Percentiles rank a stretch among this genome's conserved stretches.
These are phyloP conservation scores for Astrocystis sublimbata DNA, from an alignment of 495 filamentous ascomycete species.

Conservation along the genomic window DNA sequence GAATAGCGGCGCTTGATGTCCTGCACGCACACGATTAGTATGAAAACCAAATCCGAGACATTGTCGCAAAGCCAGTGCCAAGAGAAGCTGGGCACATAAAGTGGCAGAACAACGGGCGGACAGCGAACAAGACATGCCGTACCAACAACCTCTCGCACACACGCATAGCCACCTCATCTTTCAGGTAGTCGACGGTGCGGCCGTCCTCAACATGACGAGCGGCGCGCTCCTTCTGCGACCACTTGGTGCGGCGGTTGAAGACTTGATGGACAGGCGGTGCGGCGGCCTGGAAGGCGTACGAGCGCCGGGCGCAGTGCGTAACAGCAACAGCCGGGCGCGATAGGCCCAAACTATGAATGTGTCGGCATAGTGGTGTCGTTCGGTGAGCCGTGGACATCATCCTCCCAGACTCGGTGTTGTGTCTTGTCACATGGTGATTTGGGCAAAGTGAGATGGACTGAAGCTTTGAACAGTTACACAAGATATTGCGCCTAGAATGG, in stretches of 20 bases:
- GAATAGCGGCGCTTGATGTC: slow-evolving; percentile 89
- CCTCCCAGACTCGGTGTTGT: slow-evolving; percentile 19
- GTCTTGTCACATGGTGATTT: slow-evolving; percentile 14
- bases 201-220: slow-evolving; percentile 69
- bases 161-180: slow-evolving; percentile 84
- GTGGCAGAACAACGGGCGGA: no score
- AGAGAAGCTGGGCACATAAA: background rate
- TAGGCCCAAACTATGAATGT: background rate
- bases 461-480: background rate
- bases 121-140: no score
- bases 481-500: background rate
- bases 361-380: slow-evolving; percentile 17
- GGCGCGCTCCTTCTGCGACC: slow-evolving; percentile 85
- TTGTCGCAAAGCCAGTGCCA: background rate
- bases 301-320: slow-evolving; percentile 39
- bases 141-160: slow-evolving; percentile 87
- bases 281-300: slow-evolving; percentile 74
- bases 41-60: background rate
- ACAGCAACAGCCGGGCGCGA: slow-evolving; percentile 1
- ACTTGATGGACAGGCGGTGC: slow-evolving; percentile 79
- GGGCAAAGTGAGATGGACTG: background rate
- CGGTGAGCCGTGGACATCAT: slow-evolving; percentile 29
- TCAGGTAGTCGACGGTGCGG: slow-evolving; percentile 82
- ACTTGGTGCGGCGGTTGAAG: slow-evolving; percentile 87
- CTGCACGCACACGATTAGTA: slow-evolving; percentile 41